Base-by-base conservation (phyloP, 2,329 filamentous ascomycete species). In the Colletotrichum lentis region DNA sequence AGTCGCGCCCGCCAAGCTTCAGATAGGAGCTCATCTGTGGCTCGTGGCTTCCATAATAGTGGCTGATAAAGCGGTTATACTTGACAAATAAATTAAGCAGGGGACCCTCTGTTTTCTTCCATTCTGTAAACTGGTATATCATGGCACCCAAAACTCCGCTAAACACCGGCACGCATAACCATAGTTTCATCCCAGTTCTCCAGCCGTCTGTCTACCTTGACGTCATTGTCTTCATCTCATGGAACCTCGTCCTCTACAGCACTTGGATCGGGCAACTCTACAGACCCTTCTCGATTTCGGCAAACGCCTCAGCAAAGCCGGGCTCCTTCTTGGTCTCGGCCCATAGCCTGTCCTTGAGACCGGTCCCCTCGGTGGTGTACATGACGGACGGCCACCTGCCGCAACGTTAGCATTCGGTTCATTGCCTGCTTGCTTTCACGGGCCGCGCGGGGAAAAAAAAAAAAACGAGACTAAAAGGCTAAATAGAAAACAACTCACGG, bases 401-500 rank as follows among this genome's bases (percentile, higher is more conserved):
- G 0, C 39, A 0, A 2, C 5, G 35, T 68, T 3, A 68, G 65
- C 24, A 46, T 44, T 5, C 7, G 14, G 7, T 3, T 24, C 14
- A 4, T n/a, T n/a, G n/a, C n/a, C n/a, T n/a, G n/a, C n/a, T 3
- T 12, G 14, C 31, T 4, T 10, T 6, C 6, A 6, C 3, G 5
- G 22, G 5, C 24, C 35, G 5, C 35, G 10, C 5, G n/a, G n/a
- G n/a, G n/a, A n/a, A n/a, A n/a, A n/a, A n/a, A n/a, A n/a, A n/a
- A n/a, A n/a, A n/a, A n/a, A n/a, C n/a, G n/a, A n/a, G n/a, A n/a
- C n/a, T n/a, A n/a, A n/a, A n/a, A n/a, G n/a, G n/a, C n/a, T n/a
- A n/a, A n/a, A n/a, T n/a, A 10, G 16, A 1, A 24, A 14, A 24
- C 5, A 16, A 77, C 82, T 80, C 74, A 85, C 80, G 82, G 80